These are phyloP conservation scores for Mycena filopes DNA, from an alignment of 768 basidiomycete species.

Conservation along the genomic window DNA sequence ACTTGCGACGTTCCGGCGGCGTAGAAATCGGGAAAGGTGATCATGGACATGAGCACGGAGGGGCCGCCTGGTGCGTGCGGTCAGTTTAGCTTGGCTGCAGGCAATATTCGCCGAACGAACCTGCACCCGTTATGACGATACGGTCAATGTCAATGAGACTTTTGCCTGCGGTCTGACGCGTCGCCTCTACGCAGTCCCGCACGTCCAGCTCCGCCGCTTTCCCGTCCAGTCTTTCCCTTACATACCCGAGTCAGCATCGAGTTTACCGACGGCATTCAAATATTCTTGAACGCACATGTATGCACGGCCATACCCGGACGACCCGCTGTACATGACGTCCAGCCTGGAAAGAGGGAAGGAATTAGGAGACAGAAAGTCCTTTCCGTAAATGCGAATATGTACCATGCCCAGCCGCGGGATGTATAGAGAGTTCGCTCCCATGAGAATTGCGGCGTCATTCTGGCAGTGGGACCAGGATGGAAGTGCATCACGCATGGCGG, in stretches of 20 bases:
- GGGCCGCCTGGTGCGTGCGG: constrained; percentile 25
- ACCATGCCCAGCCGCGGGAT: constrained; percentile 28
- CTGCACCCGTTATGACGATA: constrained; percentile 10
- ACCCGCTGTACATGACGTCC: constrained; percentile 21
- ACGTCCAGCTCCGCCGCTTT: constrained; percentile 9
- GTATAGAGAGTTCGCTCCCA: constrained; percentile 24
- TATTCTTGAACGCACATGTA: constrained; percentile 16
- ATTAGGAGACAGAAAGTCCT: background rate
- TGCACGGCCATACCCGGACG: constrained; percentile 14
- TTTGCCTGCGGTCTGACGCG: constrained; percentile 5
- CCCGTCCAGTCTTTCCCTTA: constrained; percentile 20
- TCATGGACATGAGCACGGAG: constrained; percentile 17
- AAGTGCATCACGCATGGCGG: constrained; percentile 20
- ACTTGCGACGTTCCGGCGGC: constrained; percentile 8
- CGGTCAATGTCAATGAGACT: constrained; percentile 15
- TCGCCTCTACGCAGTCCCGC: constrained; percentile 19
- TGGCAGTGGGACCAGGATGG: constrained; percentile 15
- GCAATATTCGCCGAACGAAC: too few relatives aligned
- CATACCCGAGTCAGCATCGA: too few relatives aligned
- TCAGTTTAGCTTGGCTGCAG: too few relatives aligned
- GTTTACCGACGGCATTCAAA: too few relatives aligned
- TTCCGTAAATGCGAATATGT: background rate
- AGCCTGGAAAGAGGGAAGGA: background rate
- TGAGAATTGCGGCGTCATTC: constrained; percentile 8
- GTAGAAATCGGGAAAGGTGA: constrained; percentile 26